phyloP scores from a whole-genome alignment of 345 rosid genomes.

The Linum usitatissimum region DNA sequence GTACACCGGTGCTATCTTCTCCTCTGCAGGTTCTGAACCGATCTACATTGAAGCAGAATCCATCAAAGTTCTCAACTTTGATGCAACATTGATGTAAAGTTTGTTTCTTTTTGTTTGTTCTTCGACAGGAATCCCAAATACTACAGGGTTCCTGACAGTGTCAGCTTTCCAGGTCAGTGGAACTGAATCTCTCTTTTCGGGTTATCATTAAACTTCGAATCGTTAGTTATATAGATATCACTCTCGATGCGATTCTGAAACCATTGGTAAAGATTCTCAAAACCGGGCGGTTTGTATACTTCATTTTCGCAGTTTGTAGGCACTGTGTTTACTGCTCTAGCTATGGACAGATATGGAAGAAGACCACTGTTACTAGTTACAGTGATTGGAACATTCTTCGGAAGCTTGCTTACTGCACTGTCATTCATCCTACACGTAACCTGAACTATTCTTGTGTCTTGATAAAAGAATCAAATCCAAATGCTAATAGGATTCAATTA shows the following conservation, averaged over 20 bases:
- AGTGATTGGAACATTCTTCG: slow-evolving; percentile 1
- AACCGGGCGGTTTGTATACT: background rate
- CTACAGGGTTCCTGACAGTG: background rate
- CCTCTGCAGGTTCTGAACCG: background rate
- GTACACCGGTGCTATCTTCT: background rate
- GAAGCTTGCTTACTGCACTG: background rate
- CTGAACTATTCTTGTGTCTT: background rate
- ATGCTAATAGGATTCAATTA: background rate
- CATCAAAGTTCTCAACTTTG: background rate
- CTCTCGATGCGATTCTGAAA: too few species aligned
- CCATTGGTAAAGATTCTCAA: too few species aligned
- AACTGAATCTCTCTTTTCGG: background rate
- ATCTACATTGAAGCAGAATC: background rate
- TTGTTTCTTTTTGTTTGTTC: background rate
- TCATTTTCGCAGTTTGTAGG: background rate
- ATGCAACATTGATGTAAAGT: too few species aligned
- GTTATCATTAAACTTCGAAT: too few species aligned
- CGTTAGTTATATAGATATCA: too few species aligned
- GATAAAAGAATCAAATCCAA: too few species aligned
- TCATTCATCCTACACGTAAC: background rate
- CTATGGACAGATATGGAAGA: background rate
- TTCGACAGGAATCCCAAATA: background rate
- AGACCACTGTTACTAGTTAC: slow-evolving; percentile 2
- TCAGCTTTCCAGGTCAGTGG: background rate
- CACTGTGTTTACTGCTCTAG: background rate